phyloP scores from a whole-genome alignment of 805 yeast genomes.

The Lachancea waltii region DNA sequence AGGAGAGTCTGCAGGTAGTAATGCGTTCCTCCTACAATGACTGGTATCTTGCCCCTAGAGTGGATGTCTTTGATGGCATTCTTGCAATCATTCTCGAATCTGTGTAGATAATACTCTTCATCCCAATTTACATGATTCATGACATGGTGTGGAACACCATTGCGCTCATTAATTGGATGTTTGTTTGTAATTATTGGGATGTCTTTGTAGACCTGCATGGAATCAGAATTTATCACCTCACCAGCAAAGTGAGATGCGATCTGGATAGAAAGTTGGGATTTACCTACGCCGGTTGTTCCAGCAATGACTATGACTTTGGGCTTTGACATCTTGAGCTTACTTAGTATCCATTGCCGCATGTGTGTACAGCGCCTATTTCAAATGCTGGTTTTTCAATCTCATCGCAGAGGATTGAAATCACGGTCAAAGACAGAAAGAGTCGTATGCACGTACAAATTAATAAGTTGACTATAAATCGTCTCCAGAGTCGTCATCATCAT shows the following conservation, averaged over 20 bases:
- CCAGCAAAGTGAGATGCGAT: conserved; percentile 73
- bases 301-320: conserved; percentile 55
- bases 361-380: no score
- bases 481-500: conserved; percentile 41
- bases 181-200: conserved; percentile 80
- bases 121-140: conserved; percentile 79
- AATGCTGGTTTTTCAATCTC: conserved; percentile 4
- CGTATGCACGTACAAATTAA: conserved; percentile 2
- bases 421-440: no score
- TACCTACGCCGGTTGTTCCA: conserved; percentile 97
- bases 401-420: conserved; percentile 1
- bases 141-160: conserved; percentile 76
- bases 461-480: conserved; percentile 23
- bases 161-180: conserved; percentile 75
- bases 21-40: conserved; percentile 93
- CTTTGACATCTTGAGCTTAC: conserved; percentile 5
- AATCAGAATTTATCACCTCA: conserved; percentile 90
- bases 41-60: conserved; percentile 65
- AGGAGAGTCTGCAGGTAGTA: conserved; percentile 82
- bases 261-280: conserved; percentile 64
- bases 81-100: conserved; percentile 69
- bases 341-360: conserved; percentile 1
- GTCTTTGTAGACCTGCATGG: conserved; percentile 87
- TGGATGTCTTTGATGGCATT: conserved; percentile 58
- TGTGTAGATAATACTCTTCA: conserved; percentile 73